Evolutionary conservation across 2,329 filamentous ascomycete species (phyloP).

Genomic region (Ophiocordyceps polyrhachis-furcata): DNA sequence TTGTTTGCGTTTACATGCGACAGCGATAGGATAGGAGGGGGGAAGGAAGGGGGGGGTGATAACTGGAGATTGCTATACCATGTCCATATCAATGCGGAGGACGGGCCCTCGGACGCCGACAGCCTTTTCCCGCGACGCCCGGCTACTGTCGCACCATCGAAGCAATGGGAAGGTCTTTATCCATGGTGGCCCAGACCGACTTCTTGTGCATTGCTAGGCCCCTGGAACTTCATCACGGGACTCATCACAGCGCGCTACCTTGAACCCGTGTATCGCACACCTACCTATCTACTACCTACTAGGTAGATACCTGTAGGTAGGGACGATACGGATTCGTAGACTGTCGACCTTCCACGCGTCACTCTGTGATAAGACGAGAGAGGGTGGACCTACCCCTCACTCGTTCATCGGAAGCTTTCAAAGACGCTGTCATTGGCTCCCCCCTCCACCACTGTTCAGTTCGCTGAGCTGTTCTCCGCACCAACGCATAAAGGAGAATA

Average conservation of each 20-base stretch:
- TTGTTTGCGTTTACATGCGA: neutral
- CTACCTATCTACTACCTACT: neutral
- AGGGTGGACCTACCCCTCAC: too few species aligned
- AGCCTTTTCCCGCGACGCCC: neutral
- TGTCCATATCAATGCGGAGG: too few species aligned
- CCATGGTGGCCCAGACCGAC: neutral
- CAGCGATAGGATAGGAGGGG: neutral
- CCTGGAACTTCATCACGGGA: slow-evolving; percentile 15
- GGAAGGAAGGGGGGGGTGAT: neutral
- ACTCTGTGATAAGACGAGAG: too few species aligned
- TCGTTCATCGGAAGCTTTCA: too few species aligned
- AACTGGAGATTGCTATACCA: too few species aligned
- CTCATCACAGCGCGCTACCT: neutral
- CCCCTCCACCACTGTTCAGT: neutral
- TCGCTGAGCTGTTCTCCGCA: slow-evolving; percentile 26
- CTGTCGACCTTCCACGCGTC: too few species aligned
- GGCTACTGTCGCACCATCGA: neutral
- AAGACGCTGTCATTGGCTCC: too few species aligned
- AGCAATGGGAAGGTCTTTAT: neutral
- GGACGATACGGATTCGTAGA: too few species aligned
- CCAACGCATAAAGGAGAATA: slow-evolving; percentile 12
- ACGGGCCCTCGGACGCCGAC: too few species aligned
- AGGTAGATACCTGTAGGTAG: too few species aligned
- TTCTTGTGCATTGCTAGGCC: neutral
- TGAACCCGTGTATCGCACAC: neutral